phyloP scores from a whole-genome alignment of 352 stramenopile species.

The Pythium brachiatum region DNA sequence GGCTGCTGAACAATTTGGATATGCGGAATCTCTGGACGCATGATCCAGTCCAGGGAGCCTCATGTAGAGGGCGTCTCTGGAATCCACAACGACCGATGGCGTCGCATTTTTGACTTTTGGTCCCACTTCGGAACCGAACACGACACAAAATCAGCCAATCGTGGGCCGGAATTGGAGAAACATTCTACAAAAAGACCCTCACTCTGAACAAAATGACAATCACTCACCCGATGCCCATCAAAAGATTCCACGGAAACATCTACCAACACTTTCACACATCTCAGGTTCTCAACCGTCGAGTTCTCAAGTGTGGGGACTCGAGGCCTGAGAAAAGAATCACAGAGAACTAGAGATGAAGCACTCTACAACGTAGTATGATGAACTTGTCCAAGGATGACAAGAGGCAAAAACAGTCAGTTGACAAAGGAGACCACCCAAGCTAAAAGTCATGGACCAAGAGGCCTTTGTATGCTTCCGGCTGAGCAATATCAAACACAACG shows the following conservation, averaged over 20 bases:
- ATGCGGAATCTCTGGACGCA: background rate
- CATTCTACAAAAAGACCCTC: slow-evolving; percentile 20
- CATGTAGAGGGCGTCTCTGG: background rate
- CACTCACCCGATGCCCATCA: slow-evolving; percentile 5
- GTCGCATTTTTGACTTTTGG: background rate
- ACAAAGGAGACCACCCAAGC: too few species aligned
- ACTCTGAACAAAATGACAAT: slow-evolving; percentile 8
- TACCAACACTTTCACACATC: too few species aligned
- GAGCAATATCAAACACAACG: too few species aligned
- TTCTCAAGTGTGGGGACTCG: too few species aligned
- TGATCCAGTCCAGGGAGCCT: background rate
- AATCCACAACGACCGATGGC: background rate
- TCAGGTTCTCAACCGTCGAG: background rate
- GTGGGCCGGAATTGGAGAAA: slow-evolving; percentile 11
- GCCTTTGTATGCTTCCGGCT: too few species aligned
- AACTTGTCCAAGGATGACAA: too few species aligned
- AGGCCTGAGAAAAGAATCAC: too few species aligned
- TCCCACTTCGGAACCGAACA: background rate
- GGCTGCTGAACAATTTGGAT: slow-evolving; percentile 1
- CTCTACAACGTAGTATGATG: too few species aligned
- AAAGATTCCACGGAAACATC: too few species aligned
- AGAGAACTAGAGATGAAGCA: too few species aligned
- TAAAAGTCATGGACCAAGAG: too few species aligned
- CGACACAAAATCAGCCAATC: background rate
- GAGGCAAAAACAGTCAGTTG: too few species aligned